These are phyloP conservation scores for Rhizophagus sp. DNA, from an alignment of 192 early-diverging fungal species.

Conservation along the genomic window DNA sequence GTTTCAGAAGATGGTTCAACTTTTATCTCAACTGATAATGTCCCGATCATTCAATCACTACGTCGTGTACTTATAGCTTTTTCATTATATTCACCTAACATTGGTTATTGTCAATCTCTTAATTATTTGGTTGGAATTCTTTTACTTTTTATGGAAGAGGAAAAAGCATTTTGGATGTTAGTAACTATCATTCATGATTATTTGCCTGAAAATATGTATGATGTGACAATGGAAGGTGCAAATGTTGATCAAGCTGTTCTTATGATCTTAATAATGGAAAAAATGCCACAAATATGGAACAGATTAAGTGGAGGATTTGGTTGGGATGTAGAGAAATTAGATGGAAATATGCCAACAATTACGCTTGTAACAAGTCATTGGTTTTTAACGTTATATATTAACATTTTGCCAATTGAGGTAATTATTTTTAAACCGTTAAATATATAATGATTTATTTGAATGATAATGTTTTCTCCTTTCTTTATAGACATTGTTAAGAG, in stretches of 20 bases:
- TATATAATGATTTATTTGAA: background rate
- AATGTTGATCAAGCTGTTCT: conserved; percentile 72
- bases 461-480: conserved; percentile 5
- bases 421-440: background rate
- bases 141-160: conserved; percentile 71
- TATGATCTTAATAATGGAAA: conserved; percentile 58
- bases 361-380: conserved; percentile 79
- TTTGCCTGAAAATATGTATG: conserved; percentile 75
- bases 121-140: conserved; percentile 79
- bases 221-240: conserved; percentile 69
- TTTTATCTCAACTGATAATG: conserved; percentile 42
- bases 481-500: conserved; percentile 63
- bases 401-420: conserved; percentile 74
- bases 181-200: conserved; percentile 72
- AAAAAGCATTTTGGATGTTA: conserved; percentile 79
- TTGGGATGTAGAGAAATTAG: conserved; percentile 51
- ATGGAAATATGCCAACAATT: conserved; percentile 62
- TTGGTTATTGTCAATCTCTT: conserved; percentile 85
- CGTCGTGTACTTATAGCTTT: conserved; percentile 72
- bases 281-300: conserved; percentile 50
- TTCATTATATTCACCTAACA: conserved; percentile 66
- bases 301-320: conserved; percentile 45
- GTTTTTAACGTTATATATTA: conserved; percentile 81
- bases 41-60: conserved; percentile 56
- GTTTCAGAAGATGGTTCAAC: conserved; percentile 34